Conservation (phyloP, 2,329 filamentous ascomycete genomes). For the Pseudogymnoascus sp. region DNA sequence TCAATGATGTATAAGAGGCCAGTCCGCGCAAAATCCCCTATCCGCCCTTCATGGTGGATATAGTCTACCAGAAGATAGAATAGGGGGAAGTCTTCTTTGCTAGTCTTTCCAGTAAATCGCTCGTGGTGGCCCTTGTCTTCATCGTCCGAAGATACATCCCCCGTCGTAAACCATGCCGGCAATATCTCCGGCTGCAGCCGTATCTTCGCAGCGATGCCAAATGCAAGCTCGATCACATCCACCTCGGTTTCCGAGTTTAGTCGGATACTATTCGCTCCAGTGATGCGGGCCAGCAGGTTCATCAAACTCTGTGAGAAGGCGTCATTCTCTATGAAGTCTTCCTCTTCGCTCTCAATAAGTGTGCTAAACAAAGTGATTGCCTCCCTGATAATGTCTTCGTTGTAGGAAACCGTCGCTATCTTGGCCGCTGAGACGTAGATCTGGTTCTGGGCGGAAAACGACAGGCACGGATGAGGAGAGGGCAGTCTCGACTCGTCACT, state of each 20-base stretch:
- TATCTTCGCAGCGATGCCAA: constrained; percentile 96
- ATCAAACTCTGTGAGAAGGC: constrained; percentile 82
- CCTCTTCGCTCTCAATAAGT: constrained; percentile 91
- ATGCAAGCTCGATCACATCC: constrained; percentile 83
- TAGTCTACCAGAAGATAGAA: constrained; percentile 96
- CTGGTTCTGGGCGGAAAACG: constrained; percentile 76
- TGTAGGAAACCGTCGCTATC: constrained; percentile 75
- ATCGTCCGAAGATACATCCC: constrained; percentile 24
- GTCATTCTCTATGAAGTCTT: constrained; percentile 82
- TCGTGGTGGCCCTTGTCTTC: constrained; percentile 43
- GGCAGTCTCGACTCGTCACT: constrained; percentile 84
- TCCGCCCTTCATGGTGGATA: constrained; percentile 88
- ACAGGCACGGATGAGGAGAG: constrained; percentile 83
- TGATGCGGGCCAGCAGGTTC: constrained; percentile 72
- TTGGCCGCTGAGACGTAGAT: constrained; percentile 86
- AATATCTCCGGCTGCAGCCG: constrained; percentile 79
- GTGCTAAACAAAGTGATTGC: constrained; percentile 82
- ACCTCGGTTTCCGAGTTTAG: constrained; percentile 75
- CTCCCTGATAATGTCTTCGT: constrained; percentile 78
- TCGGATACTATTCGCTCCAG: constrained; percentile 64
- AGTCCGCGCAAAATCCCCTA: constrained; percentile 92
- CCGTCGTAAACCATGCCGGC: constrained; percentile 79
- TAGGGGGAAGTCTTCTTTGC: constrained; percentile 87
- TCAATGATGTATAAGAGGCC: constrained; percentile 94
- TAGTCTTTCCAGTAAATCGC: constrained; percentile 74